Evolutionary conservation across 2,329 filamentous ascomycete species (phyloP).

Genomic region (Pestalotiopsis sp.): DNA sequence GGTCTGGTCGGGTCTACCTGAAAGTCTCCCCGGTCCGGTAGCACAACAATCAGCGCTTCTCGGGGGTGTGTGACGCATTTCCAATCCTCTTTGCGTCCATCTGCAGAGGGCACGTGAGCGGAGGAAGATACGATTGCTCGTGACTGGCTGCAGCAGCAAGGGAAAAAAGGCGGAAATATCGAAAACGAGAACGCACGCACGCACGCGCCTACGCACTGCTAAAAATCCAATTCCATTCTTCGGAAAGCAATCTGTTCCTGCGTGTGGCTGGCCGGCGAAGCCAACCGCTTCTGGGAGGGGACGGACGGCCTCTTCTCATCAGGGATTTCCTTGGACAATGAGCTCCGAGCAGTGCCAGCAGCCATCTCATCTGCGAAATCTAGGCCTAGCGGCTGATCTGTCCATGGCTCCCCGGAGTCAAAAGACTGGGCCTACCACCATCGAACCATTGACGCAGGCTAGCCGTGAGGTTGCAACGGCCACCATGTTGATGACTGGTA

Average conservation of each 20-base stretch:
- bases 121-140: background rate
- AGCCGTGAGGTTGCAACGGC: background rate
- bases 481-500: background rate
- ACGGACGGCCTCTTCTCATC: background rate
- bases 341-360: background rate
- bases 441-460: background rate
- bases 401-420: slow-evolving; percentile 20
- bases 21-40: background rate
- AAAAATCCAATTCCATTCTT: background rate
- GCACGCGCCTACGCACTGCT: too few relatives aligned
- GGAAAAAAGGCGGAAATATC: background rate
- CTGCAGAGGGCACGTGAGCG: background rate
- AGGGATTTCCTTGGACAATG: background rate
- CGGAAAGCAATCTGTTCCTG: slow-evolving; percentile 2
- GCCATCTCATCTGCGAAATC: slow-evolving; percentile 13
- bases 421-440: slow-evolving; percentile 8
- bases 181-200: background rate
- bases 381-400: slow-evolving; percentile 22
- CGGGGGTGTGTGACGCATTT: background rate
- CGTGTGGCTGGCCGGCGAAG: background rate
- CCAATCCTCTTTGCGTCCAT: background rate
- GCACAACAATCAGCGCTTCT: background rate
- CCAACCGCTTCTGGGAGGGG: background rate
- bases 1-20: background rate
- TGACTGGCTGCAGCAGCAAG: background rate